Evolutionary conservation across 805 yeast genomes (phyloP).

Genomic region (Yarrowia keelungensis): DNA sequence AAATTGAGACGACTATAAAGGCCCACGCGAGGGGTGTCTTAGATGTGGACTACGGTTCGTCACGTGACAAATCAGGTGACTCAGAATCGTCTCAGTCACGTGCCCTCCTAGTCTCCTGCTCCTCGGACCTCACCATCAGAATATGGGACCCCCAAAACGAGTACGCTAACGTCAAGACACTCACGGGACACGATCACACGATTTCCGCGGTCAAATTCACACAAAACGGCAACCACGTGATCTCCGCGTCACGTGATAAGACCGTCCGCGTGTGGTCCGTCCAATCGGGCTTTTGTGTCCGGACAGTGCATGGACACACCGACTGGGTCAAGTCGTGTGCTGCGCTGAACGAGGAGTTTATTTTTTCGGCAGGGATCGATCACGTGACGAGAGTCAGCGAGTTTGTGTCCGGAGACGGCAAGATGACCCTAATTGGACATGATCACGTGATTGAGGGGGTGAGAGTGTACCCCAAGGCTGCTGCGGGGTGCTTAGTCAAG

Average conservation of each 20-base stretch:
- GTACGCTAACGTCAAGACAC: constrained; percentile 63
- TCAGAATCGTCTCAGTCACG: constrained; percentile 27
- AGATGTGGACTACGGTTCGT: constrained; percentile 60
- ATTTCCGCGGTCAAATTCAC: constrained; percentile 69
- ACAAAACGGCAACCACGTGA: constrained; percentile 57
- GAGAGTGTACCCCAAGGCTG: constrained; percentile 57
- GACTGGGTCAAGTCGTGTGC: constrained; percentile 83
- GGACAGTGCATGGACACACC: constrained; percentile 76
- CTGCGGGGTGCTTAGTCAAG: constrained; percentile 40
- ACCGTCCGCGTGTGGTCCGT: constrained; percentile 84
- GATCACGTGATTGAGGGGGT: constrained; percentile 81
- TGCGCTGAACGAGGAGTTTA: constrained; percentile 53
- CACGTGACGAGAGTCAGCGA: constrained; percentile 74
- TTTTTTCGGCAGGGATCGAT: constrained; percentile 80
- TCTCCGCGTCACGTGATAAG: constrained; percentile 86
- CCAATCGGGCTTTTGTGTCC: constrained; percentile 67
- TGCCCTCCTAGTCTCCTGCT: constrained; percentile 55
- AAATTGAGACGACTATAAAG: constrained; percentile 65
- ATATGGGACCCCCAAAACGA: constrained; percentile 68
- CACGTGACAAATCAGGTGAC: constrained; percentile 43
- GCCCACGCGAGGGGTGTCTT: constrained; percentile 82
- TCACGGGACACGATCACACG: constrained; percentile 88
- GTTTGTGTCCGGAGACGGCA: constrained; percentile 68
- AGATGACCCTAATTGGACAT: constrained; percentile 75
- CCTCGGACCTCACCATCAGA: constrained; percentile 64